These are phyloP conservation scores for Pelargonium nanum DNA, from an alignment of 345 rosid species.

Conservation along the genomic window DNA sequence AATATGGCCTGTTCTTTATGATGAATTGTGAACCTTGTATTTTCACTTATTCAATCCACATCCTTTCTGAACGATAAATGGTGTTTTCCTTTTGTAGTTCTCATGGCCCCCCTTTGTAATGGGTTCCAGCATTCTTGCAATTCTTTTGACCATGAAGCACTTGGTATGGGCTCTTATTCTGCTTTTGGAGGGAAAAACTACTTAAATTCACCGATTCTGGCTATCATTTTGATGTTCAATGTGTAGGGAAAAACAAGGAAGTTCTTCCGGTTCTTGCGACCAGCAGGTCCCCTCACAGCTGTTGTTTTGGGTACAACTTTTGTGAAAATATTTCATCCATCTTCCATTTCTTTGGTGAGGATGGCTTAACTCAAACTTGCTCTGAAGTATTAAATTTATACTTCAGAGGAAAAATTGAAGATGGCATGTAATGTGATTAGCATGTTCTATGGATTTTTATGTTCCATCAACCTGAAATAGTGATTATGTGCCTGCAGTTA, in stretches of 20 bases:
- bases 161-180: conserved; percentile 44
- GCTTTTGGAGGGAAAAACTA: neutral
- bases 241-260: conserved; percentile 87
- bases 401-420: too few species aligned
- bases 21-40: conserved; percentile 7
- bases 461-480: neutral
- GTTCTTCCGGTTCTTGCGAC: conserved; percentile 66
- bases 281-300: conserved; percentile 90
- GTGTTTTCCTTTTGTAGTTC: conserved; percentile 78
- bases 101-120: conserved; percentile 96
- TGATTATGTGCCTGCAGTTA: neutral
- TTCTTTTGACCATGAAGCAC: conserved; percentile 79
- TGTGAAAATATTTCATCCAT: conserved; percentile 70
- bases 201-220: neutral
- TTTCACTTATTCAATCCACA: conserved; percentile 21
- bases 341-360: conserved; percentile 84
- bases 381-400: neutral
- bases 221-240: conserved; percentile 14
- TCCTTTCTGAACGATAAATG: conserved; percentile 41
- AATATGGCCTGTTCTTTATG: neutral
- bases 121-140: conserved; percentile 79
- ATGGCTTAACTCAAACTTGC: conserved; percentile 2
- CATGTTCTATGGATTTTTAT: too few species aligned
- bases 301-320: conserved; percentile 74
- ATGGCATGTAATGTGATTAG: neutral